These are phyloP conservation scores for Suillus americanus DNA, from an alignment of 768 basidiomycete genomes.

Conservation along the genomic window DNA sequence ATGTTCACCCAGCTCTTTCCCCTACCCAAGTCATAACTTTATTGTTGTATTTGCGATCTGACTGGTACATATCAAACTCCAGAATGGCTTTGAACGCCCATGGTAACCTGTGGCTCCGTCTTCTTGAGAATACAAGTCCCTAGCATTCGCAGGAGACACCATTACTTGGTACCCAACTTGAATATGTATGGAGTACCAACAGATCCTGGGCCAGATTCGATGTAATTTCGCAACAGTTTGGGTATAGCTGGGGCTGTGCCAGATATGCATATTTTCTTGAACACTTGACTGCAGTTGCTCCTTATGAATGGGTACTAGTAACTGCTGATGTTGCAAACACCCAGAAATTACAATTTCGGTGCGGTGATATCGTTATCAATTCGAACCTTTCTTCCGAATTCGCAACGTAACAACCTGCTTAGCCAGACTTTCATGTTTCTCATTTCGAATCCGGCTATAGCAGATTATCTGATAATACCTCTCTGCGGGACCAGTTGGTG, in stretches of 20 bases:
- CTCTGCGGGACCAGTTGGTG: conserved; percentile 34
- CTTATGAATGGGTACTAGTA: not conserved
- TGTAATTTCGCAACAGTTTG: not conserved
- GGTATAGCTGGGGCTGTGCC: not conserved
- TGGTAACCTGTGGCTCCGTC: conserved; percentile 1
- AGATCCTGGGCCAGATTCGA: not conserved
- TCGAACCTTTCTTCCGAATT: too few species aligned
- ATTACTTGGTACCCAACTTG: not conserved
- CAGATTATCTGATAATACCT: not conserved
- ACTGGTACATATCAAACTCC: conserved; percentile 26
- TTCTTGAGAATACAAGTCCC: not conserved
- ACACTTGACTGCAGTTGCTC: not conserved
- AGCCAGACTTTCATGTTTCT: too few species aligned
- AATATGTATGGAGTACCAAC: not conserved
- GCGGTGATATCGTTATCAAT: too few species aligned
- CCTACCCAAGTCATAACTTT: not conserved
- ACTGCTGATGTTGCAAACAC: not conserved
- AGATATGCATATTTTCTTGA: not conserved
- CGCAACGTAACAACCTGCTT: too few species aligned
- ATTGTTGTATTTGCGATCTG: conserved; percentile 17
- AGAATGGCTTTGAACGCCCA: conserved; percentile 36
- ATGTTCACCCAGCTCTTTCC: not conserved
- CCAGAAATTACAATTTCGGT: not conserved
- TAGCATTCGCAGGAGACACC: not conserved
- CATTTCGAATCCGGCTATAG: not conserved